Evolutionary conservation across 2,329 filamentous ascomycete species (phyloP), one percentile per base, ranked within the genome.

Genomic region (Colletotrichum costaricense): DNA sequence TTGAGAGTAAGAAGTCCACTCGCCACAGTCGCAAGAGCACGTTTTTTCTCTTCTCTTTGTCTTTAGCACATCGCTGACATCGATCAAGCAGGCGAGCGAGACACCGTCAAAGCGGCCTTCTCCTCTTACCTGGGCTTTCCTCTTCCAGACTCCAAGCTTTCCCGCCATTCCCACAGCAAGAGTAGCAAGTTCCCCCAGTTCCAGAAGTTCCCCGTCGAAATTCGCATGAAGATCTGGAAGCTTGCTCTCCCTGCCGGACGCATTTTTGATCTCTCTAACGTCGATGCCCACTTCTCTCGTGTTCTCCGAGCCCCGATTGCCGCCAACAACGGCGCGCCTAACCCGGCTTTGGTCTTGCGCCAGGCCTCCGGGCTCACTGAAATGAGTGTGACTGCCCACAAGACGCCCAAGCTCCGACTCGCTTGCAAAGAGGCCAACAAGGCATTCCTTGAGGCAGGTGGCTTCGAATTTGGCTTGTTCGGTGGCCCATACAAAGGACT

Each of bases 171-270:
- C 12, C 42, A 24, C 22, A 30, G 38, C 66, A 73, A 54, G 49
- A 30, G 33, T 12, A 33, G 30, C 11, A 63, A 71, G 55, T 75
- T 75, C 16, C 28, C 49, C 12, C 35, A 59, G 33, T 75, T 75
- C 22, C 55, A 46, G 35, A 65, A 65, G 28, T 69, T 75, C 14
- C 74, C 74, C 1, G 28, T 65, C 33, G 74, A 75, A 69, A 67
- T 75, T 16, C 74, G 74, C 12, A 75, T 67, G 54, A 75, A 66
- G 63, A 75, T 75, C 19, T 75, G 74, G 74, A 75, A 75, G 63
- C 33, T 73, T 22, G 72, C 73, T 5, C 69, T 75, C 9, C 74
- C 73, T 3, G 52, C 59, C 26, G 58, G 62, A 30, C 63, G 74
- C 3, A 57, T 75, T n/a, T 75, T 75, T 19, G 71, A 73, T 28